Percentiles rank a stretch among this genome's conserved stretches.
Evolutionary conservation across 1,284 basidiomycete species (phyloP).

Genomic region (Tilletia caries): DNA sequence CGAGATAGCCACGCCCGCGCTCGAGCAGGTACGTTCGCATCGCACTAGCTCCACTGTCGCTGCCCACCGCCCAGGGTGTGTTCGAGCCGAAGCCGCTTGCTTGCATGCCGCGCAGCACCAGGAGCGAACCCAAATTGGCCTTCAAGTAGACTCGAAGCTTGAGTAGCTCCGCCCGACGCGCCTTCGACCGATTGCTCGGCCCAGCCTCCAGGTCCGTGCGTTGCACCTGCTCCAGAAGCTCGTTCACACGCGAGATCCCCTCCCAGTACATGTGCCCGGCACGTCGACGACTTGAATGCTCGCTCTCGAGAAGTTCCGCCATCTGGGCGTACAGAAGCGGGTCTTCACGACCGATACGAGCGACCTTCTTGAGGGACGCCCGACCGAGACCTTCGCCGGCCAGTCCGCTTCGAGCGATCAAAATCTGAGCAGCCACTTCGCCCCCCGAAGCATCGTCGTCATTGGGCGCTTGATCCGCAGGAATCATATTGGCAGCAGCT

Average conservation of each 20-base stretch:
- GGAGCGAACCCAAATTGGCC: conserved; percentile 20
- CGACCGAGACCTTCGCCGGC: conserved; percentile 3
- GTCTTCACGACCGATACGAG: conserved; percentile 19
- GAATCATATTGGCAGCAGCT: neutral
- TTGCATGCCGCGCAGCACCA: conserved; percentile 18
- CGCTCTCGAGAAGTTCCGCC: conserved; percentile 38
- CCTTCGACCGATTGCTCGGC: neutral
- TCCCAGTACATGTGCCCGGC: conserved; percentile 13
- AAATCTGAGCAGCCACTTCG: neutral
- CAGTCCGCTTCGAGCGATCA: conserved; percentile 5
- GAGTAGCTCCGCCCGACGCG: conserved; percentile 13
- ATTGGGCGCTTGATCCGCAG: neutral
- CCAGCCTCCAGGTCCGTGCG: neutral
- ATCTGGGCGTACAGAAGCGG: conserved; percentile 39
- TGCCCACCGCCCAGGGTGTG: conserved; percentile 2
- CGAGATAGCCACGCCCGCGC: conserved; percentile 31
- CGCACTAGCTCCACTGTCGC: neutral
- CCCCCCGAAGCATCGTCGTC: neutral
- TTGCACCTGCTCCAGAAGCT: neutral
- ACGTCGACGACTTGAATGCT: conserved; percentile 19
- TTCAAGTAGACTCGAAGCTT: conserved; percentile 17
- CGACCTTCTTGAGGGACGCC: neutral
- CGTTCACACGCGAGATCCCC: conserved; percentile 4
- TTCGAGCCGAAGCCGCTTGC: neutral
- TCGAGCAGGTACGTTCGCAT: conserved; percentile 21